phyloP scores from a whole-genome alignment of 1,139 yeast species.

The Yamadazyma oceani region DNA sequence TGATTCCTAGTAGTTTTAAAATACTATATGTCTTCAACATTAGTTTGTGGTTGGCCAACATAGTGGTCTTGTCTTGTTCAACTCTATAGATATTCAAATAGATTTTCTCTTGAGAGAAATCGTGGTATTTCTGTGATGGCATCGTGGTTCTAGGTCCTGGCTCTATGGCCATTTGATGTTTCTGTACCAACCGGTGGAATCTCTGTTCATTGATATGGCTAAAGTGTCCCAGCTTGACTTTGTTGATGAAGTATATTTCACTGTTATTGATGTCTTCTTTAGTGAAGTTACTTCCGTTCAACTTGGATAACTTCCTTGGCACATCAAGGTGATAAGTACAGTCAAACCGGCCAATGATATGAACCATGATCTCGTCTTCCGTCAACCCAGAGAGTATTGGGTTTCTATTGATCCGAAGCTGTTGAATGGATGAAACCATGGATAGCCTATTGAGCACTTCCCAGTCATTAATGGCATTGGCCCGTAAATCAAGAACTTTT shows the following conservation, averaged over 20 bases:
- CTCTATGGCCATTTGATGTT: conserved; percentile 22
- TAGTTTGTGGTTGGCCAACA: background rate
- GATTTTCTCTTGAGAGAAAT: background rate
- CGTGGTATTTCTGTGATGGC: background rate
- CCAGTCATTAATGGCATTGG: conserved; percentile 28
- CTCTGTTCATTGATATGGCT: conserved; percentile 16
- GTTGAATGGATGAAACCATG: conserved; percentile 30
- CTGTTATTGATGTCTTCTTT: conserved; percentile 56
- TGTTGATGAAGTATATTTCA: conserved; percentile 64
- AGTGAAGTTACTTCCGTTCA: conserved; percentile 59
- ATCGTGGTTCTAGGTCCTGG: too few species aligned
- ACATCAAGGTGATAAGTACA: conserved; percentile 13
- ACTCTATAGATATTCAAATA: background rate
- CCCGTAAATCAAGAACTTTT: conserved; percentile 43
- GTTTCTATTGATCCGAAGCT: conserved; percentile 52
- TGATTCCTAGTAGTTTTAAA: conserved; percentile 28
- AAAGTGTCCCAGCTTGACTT: conserved; percentile 37
- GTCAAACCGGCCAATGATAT: conserved; percentile 51
- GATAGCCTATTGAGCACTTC: background rate
- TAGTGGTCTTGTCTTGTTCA: background rate
- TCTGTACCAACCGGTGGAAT: conserved; percentile 28
- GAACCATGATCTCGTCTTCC: conserved; percentile 25
- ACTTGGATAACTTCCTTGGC: conserved; percentile 17
- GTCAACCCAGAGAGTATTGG: conserved; percentile 39
- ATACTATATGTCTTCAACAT: conserved; percentile 17